Evolutionary conservation across 2,329 filamentous ascomycete species (phyloP), one percentile per base, ranked within the genome.

Genomic region (Teratosphaeria epicoccoides): DNA sequence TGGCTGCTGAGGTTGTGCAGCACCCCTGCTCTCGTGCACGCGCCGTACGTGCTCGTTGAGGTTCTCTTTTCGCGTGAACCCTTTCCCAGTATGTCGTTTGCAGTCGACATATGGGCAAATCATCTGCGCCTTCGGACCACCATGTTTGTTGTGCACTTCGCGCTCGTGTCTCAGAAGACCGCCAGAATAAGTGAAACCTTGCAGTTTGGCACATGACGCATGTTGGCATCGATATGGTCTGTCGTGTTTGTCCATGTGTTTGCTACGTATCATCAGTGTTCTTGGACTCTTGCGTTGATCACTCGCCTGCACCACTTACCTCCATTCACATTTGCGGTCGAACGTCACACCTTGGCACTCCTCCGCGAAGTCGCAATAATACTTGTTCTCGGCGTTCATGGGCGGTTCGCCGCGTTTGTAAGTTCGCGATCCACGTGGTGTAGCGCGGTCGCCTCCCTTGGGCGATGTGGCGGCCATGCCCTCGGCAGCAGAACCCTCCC

Each of bases 211-310:
- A 69, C 91, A 96, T 33, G 85, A 86, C n/a, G 81, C 77, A 43
- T 85, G 83, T 22, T 75, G 77, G 69, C 91, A 97, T 63, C 89
- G 87, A 66, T 96, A 97, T 1, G 91, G 91, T 11, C 91, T 80
- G 61, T 95, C 89, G 67, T 97, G 91, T 68, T 95, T 95, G 72
- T 97, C 91, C 90, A 96, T 96, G 68, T 97, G 91, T 73, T 97
- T 96, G 66, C 88, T 95, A 58, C 55, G 49, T 51, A 45, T 50
- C 7, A 46, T 57, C 52, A 64, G 59, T 49, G 57, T 51, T 49
- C 24, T 17, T 10, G 14, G 28, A 40, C 20, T 23, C 4, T 20
- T 14, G 14, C 17, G n/a, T 52, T 37, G n/a, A 53, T 3, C 10
- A 52, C n/a, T 25, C 52, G 25, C 45, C 9, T 14, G 26, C 25